Conservation (phyloP, 441 rosid genomes). For the Syzygium syzygioides region DNA sequence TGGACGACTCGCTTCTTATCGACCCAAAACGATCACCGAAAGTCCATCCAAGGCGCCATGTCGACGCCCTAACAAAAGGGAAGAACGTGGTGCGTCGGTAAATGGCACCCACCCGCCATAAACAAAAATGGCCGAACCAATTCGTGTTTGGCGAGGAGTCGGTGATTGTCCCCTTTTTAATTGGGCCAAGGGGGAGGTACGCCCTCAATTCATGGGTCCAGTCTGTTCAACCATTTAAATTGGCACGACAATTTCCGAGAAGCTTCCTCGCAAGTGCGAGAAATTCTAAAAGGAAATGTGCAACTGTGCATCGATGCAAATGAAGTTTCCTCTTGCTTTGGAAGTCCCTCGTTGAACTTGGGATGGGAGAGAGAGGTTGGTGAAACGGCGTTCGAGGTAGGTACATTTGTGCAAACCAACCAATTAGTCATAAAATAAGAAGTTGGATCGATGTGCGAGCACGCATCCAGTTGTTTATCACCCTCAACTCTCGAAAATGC, state of each 20-base stretch:
- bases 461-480: neutral
- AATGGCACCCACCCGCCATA: neutral
- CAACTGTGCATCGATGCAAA: neutral
- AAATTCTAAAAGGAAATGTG: neutral
- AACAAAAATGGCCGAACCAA: neutral
- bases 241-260: neutral
- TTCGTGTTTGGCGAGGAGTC: neutral
- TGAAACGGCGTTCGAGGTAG: neutral
- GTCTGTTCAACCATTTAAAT: neutral
- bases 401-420: neutral
- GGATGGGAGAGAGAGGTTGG: neutral
- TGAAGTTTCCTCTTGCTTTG: neutral
- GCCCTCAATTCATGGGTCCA: neutral
- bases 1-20: neutral
- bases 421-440: neutral
- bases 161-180: neutral
- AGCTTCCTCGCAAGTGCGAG: neutral
- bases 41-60: neutral
- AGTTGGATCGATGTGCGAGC: neutral
- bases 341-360: neutral
- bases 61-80: neutral
- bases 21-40: neutral
- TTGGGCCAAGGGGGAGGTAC: neutral
- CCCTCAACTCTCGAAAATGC: neutral
- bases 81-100: neutral